Conservation (phyloP, 306 rosid species). For the Corylus americana region DNA sequence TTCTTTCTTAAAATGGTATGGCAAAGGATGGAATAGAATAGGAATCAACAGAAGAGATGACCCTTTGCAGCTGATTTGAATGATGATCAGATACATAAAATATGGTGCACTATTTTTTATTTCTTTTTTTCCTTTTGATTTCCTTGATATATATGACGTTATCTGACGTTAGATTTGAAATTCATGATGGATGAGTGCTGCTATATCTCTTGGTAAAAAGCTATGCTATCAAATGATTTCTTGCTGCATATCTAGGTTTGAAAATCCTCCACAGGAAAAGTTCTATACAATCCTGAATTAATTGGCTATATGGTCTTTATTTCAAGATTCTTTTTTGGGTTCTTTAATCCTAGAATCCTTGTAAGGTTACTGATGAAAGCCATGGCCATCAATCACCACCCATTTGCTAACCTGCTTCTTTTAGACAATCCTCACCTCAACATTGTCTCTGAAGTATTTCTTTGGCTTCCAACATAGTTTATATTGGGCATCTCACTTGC, state of each 20-base stretch:
- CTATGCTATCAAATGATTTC: neutral
- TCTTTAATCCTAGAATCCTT: conserved; percentile 15
- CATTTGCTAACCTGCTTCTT: conserved; percentile 12
- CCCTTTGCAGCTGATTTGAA: neutral
- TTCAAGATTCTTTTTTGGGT: conserved; percentile 16
- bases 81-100: neutral
- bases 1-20: too few species aligned
- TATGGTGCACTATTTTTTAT: neutral
- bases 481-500: conserved; percentile 12
- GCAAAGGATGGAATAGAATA: neutral
- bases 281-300: neutral
- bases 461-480: conserved; percentile 24
- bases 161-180: neutral
- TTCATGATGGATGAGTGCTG: neutral
- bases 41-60: neutral
- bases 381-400: conserved; percentile 35
- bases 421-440: conserved; percentile 18
- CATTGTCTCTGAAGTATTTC: conserved; percentile 35
- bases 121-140: neutral
- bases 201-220: neutral
- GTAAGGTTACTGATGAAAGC: conserved; percentile 29
- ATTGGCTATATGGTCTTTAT: conserved; percentile 10
- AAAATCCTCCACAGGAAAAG: neutral
- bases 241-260: neutral
- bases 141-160: too few species aligned